Conservation (phyloP, 2,329 filamentous ascomycete genomes). For the Penicillium sp. region DNA sequence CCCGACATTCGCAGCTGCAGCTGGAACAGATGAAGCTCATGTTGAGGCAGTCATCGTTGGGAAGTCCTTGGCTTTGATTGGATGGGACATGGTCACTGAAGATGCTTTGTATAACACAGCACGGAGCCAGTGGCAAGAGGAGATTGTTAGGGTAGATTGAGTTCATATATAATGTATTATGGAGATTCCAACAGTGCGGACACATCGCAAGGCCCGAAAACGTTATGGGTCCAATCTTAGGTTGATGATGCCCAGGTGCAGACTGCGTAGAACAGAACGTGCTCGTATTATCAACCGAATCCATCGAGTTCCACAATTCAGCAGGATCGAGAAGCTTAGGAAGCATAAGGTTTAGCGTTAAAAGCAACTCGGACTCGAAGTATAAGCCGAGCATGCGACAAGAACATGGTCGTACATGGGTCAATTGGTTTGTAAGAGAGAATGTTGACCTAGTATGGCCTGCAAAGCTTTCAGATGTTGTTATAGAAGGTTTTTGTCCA, state of each 20-base stretch:
- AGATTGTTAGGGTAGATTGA: constrained; percentile 20
- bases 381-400: neutral
- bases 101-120: constrained; percentile 25
- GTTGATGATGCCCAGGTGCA: too few species aligned
- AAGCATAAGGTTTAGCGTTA: neutral
- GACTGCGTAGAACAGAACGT: too few species aligned
- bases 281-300: neutral
- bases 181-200: neutral
- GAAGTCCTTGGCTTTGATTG: constrained; percentile 48
- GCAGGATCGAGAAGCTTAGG: neutral
- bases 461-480: too few species aligned
- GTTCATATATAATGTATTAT: neutral
- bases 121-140: constrained; percentile 27
- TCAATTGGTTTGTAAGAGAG: too few species aligned
- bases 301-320: neutral
- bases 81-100: constrained; percentile 35
- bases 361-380: neutral
- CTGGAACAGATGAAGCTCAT: constrained; percentile 46
- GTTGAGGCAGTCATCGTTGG: constrained; percentile 46
- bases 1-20: constrained; percentile 48
- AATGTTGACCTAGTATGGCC: too few species aligned
- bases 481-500: too few species aligned
- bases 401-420: too few species aligned
- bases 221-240: too few species aligned
- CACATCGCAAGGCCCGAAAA: too few species aligned